Evolutionary conservation across 768 basidiomycete species (phyloP).

Genomic region (Lentinula raphanica): DNA sequence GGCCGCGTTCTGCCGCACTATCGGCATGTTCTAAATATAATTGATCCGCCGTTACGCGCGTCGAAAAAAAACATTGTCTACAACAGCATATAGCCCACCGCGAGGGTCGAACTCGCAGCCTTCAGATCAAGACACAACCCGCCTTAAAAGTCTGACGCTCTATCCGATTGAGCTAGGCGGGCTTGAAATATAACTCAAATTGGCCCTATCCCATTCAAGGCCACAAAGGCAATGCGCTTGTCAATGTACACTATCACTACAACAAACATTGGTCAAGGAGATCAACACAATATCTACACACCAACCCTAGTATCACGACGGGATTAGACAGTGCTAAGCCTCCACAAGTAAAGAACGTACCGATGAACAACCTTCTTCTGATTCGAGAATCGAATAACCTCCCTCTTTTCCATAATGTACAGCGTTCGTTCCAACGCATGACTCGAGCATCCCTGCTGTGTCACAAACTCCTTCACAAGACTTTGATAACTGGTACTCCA

Average conservation of each 20-base stretch:
- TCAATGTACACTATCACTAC: neutral
- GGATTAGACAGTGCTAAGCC: neutral
- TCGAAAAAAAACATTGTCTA: neutral
- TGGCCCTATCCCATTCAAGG: too few relatives aligned
- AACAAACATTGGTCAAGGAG: neutral
- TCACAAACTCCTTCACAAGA: conserved; percentile 88
- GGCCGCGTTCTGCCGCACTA: neutral
- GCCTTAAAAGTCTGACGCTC: conserved; percentile 54
- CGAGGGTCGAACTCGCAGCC: conserved; percentile 85
- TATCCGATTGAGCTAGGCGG: conserved; percentile 64
- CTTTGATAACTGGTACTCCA: conserved; percentile 98
- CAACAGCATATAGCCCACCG: conserved; percentile 79
- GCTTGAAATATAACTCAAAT: too few relatives aligned
- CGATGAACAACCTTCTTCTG: conserved; percentile 46
- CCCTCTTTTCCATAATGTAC: conserved; percentile 90
- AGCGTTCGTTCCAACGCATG: conserved; percentile 90
- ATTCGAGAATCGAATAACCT: conserved; percentile 86
- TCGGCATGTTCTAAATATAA: too few relatives aligned
- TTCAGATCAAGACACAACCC: conserved; percentile 43
- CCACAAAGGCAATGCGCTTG: too few relatives aligned
- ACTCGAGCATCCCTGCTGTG: conserved; percentile 82
- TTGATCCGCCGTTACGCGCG: too few relatives aligned
- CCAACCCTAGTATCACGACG: neutral
- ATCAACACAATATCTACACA: neutral
- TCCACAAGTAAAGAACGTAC: conserved; percentile 14